Conservation (phyloP, 192 early-diverging fungal genomes). For the Entomortierella beljakovae region DNA sequence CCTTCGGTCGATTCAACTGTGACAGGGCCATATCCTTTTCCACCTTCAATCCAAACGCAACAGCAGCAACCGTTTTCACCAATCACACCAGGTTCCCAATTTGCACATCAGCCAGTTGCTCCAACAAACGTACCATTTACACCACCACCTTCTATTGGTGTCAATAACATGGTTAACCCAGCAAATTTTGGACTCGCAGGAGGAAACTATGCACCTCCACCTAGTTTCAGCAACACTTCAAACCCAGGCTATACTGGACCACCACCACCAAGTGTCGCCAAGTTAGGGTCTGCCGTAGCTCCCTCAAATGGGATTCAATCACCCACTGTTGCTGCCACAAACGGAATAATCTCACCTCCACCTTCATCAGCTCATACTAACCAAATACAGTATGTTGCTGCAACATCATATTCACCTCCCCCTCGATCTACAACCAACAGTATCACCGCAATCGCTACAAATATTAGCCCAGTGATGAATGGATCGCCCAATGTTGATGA, state of each 20-base stretch:
- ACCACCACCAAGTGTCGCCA: slow-evolving; percentile 13
- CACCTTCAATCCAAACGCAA: slow-evolving; percentile 4
- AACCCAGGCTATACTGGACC: slow-evolving; percentile 2
- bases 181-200: slow-evolving; percentile 4
- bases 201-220: slow-evolving; percentile 25
- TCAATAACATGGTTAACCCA: background rate
- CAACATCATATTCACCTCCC: slow-evolving; percentile 13
- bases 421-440: slow-evolving; percentile 14
- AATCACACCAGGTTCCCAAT: background rate
- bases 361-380: slow-evolving; percentile 4
- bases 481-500: slow-evolving; percentile 11
- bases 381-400: background rate
- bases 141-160: slow-evolving; percentile 16
- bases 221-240: slow-evolving; percentile 16
- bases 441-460: no score
- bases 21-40: slow-evolving; percentile 3
- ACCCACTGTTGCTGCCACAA: background rate
- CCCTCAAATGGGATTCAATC: background rate
- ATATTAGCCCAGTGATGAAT: no score
- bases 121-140: slow-evolving; percentile 13
- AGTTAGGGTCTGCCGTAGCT: background rate
- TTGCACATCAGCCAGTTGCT: background rate
- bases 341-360: slow-evolving; percentile 21
- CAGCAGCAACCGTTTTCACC: slow-evolving; percentile 16
- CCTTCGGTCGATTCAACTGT: background rate